Evolutionary conservation across 1,284 basidiomycete species (phyloP).

Genomic region (Bondarzewia mesenterica): DNA sequence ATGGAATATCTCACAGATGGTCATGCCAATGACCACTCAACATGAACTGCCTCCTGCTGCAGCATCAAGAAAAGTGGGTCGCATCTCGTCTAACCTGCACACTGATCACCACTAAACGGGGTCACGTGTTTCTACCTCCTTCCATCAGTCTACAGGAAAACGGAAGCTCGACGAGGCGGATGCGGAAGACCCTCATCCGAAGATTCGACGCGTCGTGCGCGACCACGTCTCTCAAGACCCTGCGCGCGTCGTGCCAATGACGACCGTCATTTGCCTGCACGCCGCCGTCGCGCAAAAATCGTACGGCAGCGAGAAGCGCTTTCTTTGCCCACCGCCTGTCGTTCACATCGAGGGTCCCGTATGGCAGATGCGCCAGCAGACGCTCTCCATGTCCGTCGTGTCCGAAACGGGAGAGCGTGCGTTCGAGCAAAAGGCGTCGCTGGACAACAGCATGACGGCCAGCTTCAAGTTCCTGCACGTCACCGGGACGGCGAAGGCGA

Average conservation of each 20-base stretch:
- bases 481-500: constrained; percentile 81
- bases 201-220: constrained; percentile 74
- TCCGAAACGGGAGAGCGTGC: constrained; percentile 77
- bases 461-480: constrained; percentile 90
- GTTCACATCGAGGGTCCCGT: constrained; percentile 83
- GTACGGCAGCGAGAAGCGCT: constrained; percentile 87
- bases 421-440: constrained; percentile 71
- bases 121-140: constrained; percentile 8
- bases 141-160: constrained; percentile 32
- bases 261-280: constrained; percentile 81
- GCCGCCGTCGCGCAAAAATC: constrained; percentile 90
- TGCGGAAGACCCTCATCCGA: constrained; percentile 61
- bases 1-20: constrained; percentile 25
- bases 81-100: not conserved
- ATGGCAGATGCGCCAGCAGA: constrained; percentile 71
- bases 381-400: constrained; percentile 79
- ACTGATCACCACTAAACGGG: not conserved
- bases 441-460: constrained; percentile 75
- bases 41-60: constrained; percentile 14
- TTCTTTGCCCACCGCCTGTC: constrained; percentile 82
- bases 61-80: constrained; percentile 10
- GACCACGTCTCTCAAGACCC: constrained; percentile 70
- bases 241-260: constrained; percentile 71
- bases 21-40: constrained; percentile 14
- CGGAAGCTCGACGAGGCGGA: constrained; percentile 68